Evolutionary conservation across 2,329 filamentous ascomycete genomes (phyloP), one percentile per base, ranked within the genome.

Genomic region (Knoxdaviesia proteae): DNA sequence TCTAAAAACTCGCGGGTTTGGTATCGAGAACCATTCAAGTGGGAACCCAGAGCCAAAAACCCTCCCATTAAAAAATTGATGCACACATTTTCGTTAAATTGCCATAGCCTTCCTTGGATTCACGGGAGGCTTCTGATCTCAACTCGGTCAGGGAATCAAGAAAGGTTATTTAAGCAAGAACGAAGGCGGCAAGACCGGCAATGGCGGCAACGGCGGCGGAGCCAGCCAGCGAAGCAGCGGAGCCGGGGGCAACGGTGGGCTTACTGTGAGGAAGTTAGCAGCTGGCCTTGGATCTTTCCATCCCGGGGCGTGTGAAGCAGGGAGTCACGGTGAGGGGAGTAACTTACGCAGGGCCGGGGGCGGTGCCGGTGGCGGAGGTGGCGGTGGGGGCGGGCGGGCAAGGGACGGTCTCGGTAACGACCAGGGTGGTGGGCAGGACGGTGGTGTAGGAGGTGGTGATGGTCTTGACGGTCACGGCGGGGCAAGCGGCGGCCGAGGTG

Each of bases 371-470:
- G 58, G 51, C 45, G 45, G 50, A 44, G 47, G 49, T 48, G 44
- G 49, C 47, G 36, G 49, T 48, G 34, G 51, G 49, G 40, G 53
- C 48, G 40, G 48, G 47, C 47, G 60, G 50, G 59, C 64, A 67
- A 43, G 64, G 58, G 39, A 62, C 51, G 36, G 52, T 42, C 48
- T 61, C 54, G 49, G 58, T 61, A 50, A 60, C 57, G 47, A 65
- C 53, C 54, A 64, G 67, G 51, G 69, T 65, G 38, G 63, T 64
- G 52, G 67, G 68, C 56, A 69, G 54, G 52, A 70, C 66, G 47
- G 67, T 71, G 58, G 68, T 70, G 61, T 68, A 61, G 49, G 58
- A 64, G 61, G 67, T 71, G 56, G 67, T 68, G 60, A 69, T 64
- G 53, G 66, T 64, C 54, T 61, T 60, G 56, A 69, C 62, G 56